Base-by-base conservation (phyloP, 495 filamentous ascomycete species). In the Astrothelium macrocarpum region DNA sequence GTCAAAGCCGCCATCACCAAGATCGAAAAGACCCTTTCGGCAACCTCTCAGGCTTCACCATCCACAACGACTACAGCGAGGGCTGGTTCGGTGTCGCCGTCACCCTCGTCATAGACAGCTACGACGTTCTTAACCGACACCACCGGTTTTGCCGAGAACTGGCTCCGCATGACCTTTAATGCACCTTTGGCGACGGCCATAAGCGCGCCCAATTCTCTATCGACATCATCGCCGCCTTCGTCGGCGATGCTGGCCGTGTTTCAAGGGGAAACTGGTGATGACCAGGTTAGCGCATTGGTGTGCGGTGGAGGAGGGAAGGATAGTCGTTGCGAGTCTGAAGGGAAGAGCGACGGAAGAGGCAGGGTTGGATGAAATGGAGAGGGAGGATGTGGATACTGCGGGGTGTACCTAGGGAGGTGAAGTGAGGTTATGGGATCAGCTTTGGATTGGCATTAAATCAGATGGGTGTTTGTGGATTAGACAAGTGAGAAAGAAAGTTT, bases 161-260 rank as follows among this genome's bases (percentile, higher is more conserved):
- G 59, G 59, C 28, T 14, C 59, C 28, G 18, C 25, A 46, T 14
- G 12, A 43, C 45, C 36, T 61, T 16, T 32, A 61, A 29, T 61
- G 59, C 36, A 18, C 36, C 25, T 61, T 61, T 25, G 46, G 59
- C 39, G 32, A 61, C 36, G 59, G 59, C 9, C 39, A 39, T 16
- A 32, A 61, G 59, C 59, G 59, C 31, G 59, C 10, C 59, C 32
- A 46, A 10, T 18, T 46, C 9, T 18, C 28, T 18, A 18, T 14
- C 5, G 59, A 32, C 36, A 10, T 61, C 31, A 28, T 61, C 59
- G 59, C 31, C 32, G 23, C 26, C n/a, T 14, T 14, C 28, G 56
- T 14, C 26, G 56, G 56, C 31, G 28, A 36, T 20, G 56, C 7
- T 7, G 26, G 56, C 56, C 11, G 7, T 59, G 56, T 25, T 10